phyloP scores from a whole-genome alignment of 495 filamentous ascomycete species.

The Penicillium psychrofluorescens region DNA sequence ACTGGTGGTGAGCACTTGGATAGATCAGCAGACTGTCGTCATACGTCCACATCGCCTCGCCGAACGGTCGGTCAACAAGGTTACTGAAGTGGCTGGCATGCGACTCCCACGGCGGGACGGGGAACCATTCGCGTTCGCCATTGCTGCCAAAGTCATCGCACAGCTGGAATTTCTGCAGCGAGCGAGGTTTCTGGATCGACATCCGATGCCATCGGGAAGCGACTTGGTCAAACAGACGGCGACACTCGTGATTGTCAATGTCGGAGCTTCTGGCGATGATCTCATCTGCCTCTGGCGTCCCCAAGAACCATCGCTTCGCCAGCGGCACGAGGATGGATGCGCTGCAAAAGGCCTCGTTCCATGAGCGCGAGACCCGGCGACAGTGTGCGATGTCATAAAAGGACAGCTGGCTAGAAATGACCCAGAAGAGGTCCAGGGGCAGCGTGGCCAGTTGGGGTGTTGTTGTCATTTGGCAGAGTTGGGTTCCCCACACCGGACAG shows the following conservation, averaged over 20 bases:
- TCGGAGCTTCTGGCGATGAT: conserved; percentile 2
- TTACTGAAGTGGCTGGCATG: conserved; percentile 37
- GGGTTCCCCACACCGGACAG: conserved; percentile 34
- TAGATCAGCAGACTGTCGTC: conserved; percentile 55
- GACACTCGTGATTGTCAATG: conserved; percentile 12
- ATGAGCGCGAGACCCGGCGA: conserved; percentile 48
- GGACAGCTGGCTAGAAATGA: conserved; percentile 32
- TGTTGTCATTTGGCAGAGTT: background rate
- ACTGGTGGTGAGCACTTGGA: conserved; percentile 31
- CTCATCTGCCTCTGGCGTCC: conserved; percentile 45
- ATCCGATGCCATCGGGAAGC: conserved; percentile 47
- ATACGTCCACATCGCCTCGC: conserved; percentile 53
- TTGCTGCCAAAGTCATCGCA: conserved; percentile 28
- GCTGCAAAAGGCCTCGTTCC: conserved; percentile 48
- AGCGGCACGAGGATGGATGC: conserved; percentile 36
- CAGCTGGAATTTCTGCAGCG: conserved; percentile 38
- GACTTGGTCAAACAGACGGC: conserved; percentile 46
- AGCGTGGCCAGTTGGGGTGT: conserved; percentile 18
- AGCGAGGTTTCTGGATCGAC: conserved; percentile 43
- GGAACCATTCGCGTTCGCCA: conserved; percentile 35
- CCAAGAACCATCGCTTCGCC: conserved; percentile 46
- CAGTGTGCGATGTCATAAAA: conserved; percentile 46
- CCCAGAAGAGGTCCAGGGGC: conserved; percentile 38
- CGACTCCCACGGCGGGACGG: conserved; percentile 50
- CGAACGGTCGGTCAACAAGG: conserved; percentile 41